Percentiles rank a stretch among this genome's conserved stretches.
phyloP scores from a whole-genome alignment of 2,329 filamentous ascomycete genomes.

The Westerdykella ornata region DNA sequence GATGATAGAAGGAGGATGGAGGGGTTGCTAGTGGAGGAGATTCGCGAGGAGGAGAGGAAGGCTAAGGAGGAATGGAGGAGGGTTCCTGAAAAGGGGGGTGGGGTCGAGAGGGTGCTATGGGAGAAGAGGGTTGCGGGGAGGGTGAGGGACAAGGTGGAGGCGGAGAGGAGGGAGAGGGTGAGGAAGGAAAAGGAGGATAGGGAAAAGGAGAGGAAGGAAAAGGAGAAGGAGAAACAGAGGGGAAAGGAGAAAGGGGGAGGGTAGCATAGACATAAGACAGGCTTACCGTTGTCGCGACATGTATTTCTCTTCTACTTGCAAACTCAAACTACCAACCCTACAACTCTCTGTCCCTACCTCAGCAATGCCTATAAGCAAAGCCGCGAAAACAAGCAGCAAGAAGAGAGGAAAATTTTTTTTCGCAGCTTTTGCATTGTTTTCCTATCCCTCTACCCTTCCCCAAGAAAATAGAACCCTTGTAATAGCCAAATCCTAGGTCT shows the following conservation, averaged over 20 bases:
- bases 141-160: conserved; percentile 12
- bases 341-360: too few species aligned
- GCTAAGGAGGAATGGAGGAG: conserved; percentile 5
- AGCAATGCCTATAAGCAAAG: too few species aligned
- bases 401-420: too few species aligned
- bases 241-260: conserved; percentile 2
- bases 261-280: too few species aligned
- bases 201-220: conserved; percentile 5
- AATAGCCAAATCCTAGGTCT: too few species aligned
- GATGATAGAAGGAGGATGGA: conserved; percentile 11
- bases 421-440: too few species aligned
- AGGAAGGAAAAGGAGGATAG: conserved; percentile 4
- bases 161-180: conserved; percentile 2
- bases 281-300: too few species aligned
- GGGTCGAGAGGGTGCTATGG: conserved; percentile 3
- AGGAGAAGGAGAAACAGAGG: conserved; percentile 7
- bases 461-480: too few species aligned
- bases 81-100: conserved; percentile 5
- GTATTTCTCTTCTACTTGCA: too few species aligned
- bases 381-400: too few species aligned
- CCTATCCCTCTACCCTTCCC: too few species aligned
- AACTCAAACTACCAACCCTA: too few species aligned
- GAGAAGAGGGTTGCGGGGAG: conserved; percentile 21
- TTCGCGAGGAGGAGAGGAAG: conserved; percentile 11
- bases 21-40: conserved; percentile 7